phyloP scores from a whole-genome alignment of 164 flowering plant genomes.

The Berberis vulgaris region DNA sequence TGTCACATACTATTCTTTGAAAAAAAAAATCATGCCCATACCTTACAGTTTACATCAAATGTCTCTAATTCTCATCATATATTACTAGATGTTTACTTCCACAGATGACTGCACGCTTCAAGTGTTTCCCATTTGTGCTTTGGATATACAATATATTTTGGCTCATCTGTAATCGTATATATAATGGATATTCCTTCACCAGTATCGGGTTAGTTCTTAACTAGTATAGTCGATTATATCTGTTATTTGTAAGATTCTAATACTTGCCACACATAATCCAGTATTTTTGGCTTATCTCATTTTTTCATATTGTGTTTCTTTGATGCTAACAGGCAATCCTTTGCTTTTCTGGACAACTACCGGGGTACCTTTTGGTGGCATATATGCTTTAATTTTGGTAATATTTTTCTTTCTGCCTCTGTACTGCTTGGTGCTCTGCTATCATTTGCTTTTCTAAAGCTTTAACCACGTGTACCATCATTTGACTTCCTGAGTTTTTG shows the following conservation, averaged over 20 bases:
- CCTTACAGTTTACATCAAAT: neutral
- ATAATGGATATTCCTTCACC: conserved; percentile 84
- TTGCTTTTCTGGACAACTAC: conserved; percentile 68
- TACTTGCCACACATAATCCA: neutral
- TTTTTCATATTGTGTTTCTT: conserved; percentile 4
- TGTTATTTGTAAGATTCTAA: no score
- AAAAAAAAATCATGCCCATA: no score
- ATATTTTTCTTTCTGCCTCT: conserved; percentile 3
- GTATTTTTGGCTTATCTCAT: neutral
- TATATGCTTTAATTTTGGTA: conserved; percentile 98
- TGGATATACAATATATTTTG: conserved; percentile 73
- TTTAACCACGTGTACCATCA: no score
- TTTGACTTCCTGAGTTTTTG: no score
- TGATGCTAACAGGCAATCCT: conserved; percentile 38
- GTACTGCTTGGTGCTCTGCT: neutral
- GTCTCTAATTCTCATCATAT: conserved; percentile 10
- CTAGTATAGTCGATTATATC: neutral
- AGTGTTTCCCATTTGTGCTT: conserved; percentile 46
- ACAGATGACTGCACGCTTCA: conserved; percentile 64
- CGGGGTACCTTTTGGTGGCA: conserved; percentile 97
- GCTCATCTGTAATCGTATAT: conserved; percentile 72
- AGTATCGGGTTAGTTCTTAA: conserved; percentile 55
- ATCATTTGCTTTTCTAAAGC: neutral
- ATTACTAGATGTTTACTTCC: conserved; percentile 26
- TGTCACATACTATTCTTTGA: no score